Percentiles rank a stretch among this genome's conserved stretches.
phyloP scores from a whole-genome alignment of 495 filamentous ascomycete genomes.

The Xylaria intraflava region DNA sequence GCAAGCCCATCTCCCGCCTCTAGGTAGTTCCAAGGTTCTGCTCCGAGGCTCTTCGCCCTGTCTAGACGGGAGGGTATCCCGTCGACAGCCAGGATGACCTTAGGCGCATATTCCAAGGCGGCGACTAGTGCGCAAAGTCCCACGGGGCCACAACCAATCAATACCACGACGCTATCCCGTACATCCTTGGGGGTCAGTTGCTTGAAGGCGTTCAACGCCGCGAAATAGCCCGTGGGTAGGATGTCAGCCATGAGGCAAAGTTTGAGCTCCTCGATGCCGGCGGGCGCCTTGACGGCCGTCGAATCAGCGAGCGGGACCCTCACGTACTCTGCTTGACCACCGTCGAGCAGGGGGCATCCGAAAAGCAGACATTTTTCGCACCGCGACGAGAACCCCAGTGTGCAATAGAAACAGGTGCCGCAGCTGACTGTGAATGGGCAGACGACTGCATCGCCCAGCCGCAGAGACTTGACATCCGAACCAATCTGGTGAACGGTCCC shows the following conservation, averaged over 20 bases:
- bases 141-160: conserved; percentile 48
- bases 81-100: conserved; percentile 40
- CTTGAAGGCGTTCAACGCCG: conserved; percentile 37
- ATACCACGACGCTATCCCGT: conserved; percentile 30
- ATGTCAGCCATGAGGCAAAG: conserved; percentile 60
- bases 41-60: conserved; percentile 39
- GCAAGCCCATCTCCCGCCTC: conserved; percentile 26
- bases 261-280: conserved; percentile 63
- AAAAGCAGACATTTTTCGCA: conserved; percentile 58
- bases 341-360: conserved; percentile 49
- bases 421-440: conserved; percentile 29
- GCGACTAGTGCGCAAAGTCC: conserved; percentile 44
- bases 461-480: conserved; percentile 15
- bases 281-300: conserved; percentile 58
- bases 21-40: conserved; percentile 30
- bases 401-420: conserved; percentile 55
- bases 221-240: conserved; percentile 54
- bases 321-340: conserved; percentile 64
- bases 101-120: conserved; percentile 40
- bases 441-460: conserved; percentile 27
- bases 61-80: conserved; percentile 35
- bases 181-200: conserved; percentile 35
- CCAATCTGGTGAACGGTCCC: conserved; percentile 35
- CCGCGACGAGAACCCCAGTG: conserved; percentile 49
- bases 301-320: conserved; percentile 60